Base-by-base conservation (phyloP, 192 early-diverging fungal species). In the Podila verticillata region DNA sequence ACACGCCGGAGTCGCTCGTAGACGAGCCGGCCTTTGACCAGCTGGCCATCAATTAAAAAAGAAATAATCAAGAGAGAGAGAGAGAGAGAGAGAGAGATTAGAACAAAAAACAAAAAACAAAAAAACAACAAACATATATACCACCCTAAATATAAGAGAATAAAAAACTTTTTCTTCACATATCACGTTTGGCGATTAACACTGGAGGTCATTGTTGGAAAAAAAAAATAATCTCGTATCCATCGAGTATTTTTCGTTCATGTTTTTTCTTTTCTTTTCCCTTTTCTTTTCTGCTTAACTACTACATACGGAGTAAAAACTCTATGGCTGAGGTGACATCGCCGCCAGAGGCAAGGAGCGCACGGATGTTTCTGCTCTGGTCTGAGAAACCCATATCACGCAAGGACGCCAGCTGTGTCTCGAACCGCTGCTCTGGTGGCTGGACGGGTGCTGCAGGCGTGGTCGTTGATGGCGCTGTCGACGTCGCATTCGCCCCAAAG, bases 321-420 rank as follows among this genome's bases (percentile, higher is more conserved):
- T 96, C 96, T 48, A 99, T 89, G 8, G 97, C 96, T 22, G 90
- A 89, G 60, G 91, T 85, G 47, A 98, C 92, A 77, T 97, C 94
- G 28, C 97, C 97, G 35, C 94, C 89, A 13, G 94, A 91, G 34
- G 89, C 89, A 48, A 94, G 89, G 48, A 99, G 84, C 10, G 96
- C 96, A 15, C 93, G 87, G 32, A 99, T 84, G 83, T 99, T 99
- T 66, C 91, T 90, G 24, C 86, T 84, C 34, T 89, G 90, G 82
- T 97, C 94, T 61, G 86, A 83, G 73, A 99, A 99, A 24, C 97
- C 97, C 97, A 99, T 99, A 65, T 98, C 96, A 68, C 95, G 91
- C 39, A 99, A 81, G 65, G 91, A 91, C 17, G 82, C 87, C 39
- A 96, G 82, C 84, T 94, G 87, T 54, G 84, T 70, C 61, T 84